These are phyloP conservation scores for Pholiota microspora DNA, from an alignment of 768 basidiomycete genomes.

Conservation along the genomic window DNA sequence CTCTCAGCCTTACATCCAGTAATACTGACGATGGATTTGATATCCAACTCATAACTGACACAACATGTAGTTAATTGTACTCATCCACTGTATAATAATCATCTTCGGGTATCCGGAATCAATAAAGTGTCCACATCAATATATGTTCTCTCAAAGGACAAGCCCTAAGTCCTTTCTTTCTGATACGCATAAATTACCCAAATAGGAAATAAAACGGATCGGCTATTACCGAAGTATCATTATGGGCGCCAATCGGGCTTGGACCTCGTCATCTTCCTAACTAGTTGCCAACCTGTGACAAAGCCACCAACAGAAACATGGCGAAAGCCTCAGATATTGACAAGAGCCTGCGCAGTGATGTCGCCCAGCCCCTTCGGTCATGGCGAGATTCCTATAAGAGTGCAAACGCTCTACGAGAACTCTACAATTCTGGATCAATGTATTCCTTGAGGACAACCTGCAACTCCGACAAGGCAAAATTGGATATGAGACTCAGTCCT, in stretches of 20 bases:
- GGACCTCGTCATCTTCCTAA: no score
- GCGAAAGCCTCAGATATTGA: neutral
- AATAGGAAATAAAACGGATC: neutral
- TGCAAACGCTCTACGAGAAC: neutral
- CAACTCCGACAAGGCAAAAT: no score
- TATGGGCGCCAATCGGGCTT: neutral
- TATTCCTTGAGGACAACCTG: neutral
- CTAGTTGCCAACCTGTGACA: neutral
- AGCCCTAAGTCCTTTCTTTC: neutral
- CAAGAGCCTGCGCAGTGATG: neutral
- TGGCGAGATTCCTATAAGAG: constrained; percentile 2
- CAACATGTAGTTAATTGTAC: neutral
- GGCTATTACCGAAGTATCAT: neutral
- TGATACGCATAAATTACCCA: neutral
- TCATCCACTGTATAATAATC: neutral
- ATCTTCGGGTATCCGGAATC: no score
- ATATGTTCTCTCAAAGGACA: no score
- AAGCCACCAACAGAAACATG: neutral
- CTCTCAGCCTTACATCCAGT: neutral
- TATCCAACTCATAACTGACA: neutral
- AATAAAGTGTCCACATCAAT: no score
- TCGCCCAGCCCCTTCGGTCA: neutral
- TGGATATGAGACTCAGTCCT: no score
- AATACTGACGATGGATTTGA: constrained; percentile 1
- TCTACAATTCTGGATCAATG: neutral